Base-by-base conservation (phyloP, 1,139 yeast species). In the Suhomyces ambrosiae region DNA sequence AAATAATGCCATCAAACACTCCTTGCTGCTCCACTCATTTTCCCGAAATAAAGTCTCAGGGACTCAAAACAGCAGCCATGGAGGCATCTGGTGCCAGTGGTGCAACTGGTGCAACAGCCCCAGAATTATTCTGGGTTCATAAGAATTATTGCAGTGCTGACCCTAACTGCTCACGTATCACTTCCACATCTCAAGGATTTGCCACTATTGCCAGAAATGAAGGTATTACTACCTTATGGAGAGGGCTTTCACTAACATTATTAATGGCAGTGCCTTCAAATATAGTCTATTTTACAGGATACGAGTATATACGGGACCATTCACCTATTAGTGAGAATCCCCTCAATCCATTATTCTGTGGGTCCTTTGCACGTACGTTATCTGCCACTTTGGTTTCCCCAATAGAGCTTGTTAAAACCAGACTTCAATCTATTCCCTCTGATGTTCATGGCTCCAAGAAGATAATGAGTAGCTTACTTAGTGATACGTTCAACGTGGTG, bases 251-350 rank as follows among this genome's bases (percentile, higher is more conserved):
- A 0, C 61, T 92, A 19, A 88, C 95, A 0, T 63, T 92, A 19
- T 47, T 88, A 15, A 94, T 92, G 96, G 88, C 97, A 0, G 69
- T 90, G 0, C 99, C 99, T 0, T 79, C 97, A 1, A 92, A 90
- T 53, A 86, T 92, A 40, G 92, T 92, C 6, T 94, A 92, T 57
- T 92, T 89, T 63, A 86, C 95, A 3, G 96, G 97, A 0, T 92
- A 92, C 57, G 99, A 92, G 52, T 77, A 84, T 44, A 67, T 90
- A 32, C 65, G 96, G 48, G 96, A 88, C 52, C 68, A 70, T 19
- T 82, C 92, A 1, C 90, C 92, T 0, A 53, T 87, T 13, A 54
- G 60, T 12, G 51, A 67, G 11, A 70, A 65, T 22, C 59, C 68
- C 23, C 41, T 86, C 14, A 89, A 87, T 48, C 97, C 98, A 1